Conservation (phyloP, 2,329 filamentous ascomycete species). For the Ambrosiella xylebori region DNA sequence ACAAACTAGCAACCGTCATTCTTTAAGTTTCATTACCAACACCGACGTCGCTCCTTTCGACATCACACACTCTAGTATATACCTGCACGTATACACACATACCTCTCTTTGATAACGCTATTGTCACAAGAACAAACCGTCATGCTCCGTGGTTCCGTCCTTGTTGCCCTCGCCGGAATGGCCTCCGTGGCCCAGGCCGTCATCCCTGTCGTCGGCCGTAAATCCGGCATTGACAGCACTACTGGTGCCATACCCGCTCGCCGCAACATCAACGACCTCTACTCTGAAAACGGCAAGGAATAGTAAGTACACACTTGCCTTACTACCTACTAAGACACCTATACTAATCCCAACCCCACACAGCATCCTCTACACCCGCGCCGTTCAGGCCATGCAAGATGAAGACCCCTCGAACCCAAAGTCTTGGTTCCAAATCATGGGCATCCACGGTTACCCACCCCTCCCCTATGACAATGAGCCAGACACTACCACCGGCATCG, state of each 20-base stretch:
- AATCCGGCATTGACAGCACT: constrained; percentile 20
- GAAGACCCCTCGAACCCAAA: constrained; percentile 24
- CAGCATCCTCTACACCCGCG: constrained; percentile 34
- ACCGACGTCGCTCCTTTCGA: no score
- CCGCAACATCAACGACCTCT: constrained; percentile 30
- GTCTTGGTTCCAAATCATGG: constrained; percentile 34
- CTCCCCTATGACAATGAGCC: constrained; percentile 24
- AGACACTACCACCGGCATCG: constrained; percentile 17
- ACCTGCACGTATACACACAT: not conserved
- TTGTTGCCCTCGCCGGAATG: constrained; percentile 5
- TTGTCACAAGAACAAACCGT: not conserved
- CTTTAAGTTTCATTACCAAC: no score
- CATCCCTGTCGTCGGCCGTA: constrained; percentile 23
- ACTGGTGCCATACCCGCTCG: constrained; percentile 28
- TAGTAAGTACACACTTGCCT: constrained; percentile 22
- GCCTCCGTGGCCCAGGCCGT: not conserved
- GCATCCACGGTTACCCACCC: constrained; percentile 28
- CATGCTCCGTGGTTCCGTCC: constrained; percentile 4
- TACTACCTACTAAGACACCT: not conserved
- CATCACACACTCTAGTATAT: not conserved
- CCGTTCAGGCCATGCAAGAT: constrained; percentile 27
- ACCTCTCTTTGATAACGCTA: no score
- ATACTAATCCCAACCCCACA: constrained; percentile 7
- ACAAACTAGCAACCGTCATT: no score
- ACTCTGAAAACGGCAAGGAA: constrained; percentile 24